Evolutionary conservation across 306 rosid species (phyloP).

Genomic region (Carpinus viminea): DNA sequence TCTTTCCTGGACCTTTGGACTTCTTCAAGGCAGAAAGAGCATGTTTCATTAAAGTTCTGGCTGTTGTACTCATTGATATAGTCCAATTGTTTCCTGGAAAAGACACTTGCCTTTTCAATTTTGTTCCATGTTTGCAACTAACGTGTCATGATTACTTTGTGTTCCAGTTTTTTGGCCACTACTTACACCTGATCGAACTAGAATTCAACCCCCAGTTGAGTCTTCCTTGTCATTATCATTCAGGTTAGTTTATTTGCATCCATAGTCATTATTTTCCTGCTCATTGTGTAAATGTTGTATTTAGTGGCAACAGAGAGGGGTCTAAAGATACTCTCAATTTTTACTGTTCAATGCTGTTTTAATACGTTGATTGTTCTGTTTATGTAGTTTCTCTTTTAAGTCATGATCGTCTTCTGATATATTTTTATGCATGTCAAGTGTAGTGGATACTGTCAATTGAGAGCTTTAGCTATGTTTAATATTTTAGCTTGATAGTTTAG

Average conservation of each 20-base stretch:
- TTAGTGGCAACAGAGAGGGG: background rate
- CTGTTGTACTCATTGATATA: background rate
- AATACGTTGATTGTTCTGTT: background rate
- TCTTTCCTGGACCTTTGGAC: background rate
- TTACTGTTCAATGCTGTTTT: background rate
- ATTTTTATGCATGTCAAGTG: background rate
- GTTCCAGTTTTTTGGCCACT: constrained; percentile 70
- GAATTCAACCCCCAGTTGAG: constrained; percentile 62
- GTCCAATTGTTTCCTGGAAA: constrained; percentile 1
- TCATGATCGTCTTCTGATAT: background rate
- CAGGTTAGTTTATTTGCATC: constrained; percentile 42
- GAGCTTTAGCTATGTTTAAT: background rate
- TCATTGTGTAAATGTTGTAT: background rate
- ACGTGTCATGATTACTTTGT: constrained; percentile 19
- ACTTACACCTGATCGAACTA: constrained; percentile 64
- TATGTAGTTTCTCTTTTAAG: background rate
- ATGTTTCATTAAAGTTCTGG: background rate
- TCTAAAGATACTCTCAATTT: background rate
- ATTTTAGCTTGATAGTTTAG: background rate
- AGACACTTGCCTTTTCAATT: background rate
- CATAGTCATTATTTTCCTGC: background rate
- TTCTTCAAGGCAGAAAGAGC: background rate
- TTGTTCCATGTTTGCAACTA: constrained; percentile 20
- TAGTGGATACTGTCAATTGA: background rate
- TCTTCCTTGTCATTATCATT: constrained; percentile 75